Base-by-base conservation (phyloP, 2,329 filamentous ascomycete species). In the Fusarium pininemorale region DNA sequence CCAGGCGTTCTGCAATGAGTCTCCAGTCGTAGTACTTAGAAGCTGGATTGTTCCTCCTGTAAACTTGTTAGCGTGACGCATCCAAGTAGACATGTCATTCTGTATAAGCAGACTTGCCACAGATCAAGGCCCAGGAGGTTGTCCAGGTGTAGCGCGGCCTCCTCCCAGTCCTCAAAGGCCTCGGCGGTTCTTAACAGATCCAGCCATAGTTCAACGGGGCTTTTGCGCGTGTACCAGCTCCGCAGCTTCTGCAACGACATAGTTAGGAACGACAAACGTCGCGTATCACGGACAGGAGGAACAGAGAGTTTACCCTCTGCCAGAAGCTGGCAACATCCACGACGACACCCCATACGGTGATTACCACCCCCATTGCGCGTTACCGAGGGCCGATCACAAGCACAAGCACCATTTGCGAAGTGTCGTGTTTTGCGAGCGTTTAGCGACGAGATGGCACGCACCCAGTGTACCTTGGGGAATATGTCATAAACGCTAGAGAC, bases 1-100 rank as follows among this genome's bases (percentile, higher is more conserved):
- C 89, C 50, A 96, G 86, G 26, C 95, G 90, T 79, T 94, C 90
- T 79, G 92, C 89, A 75, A 98, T 96, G 68, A 98, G 90, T 62
- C 91, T 88, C 85, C 94, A 96, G 82, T 98, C 94, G 82, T 98
- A 98, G 83, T 93, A 90, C 78, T 91, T 91, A 75, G 92, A 95
- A 15, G 91, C 91, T 11, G 93, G 91, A 78, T 95, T 94, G 78
- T 95, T 93, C 66, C 95, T 93, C 93, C 93, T 94, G 75, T 51
- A 35, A 15, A 28, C 5, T 32, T 58, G 60, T 79, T 64, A 79
- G 70, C 42, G 30, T 16, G 20, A 14, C 20, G 42, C 18, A n/a
- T 44, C 35, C 37, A 32, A 8, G 38, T 15, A 44, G 22, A 50
- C 24, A 32, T 38, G 22, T 16, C 24, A n/a, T 18, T 18, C 18